Evolutionary conservation across 2,329 filamentous ascomycete species (phyloP).

Genomic region (Fusarium continuum): DNA sequence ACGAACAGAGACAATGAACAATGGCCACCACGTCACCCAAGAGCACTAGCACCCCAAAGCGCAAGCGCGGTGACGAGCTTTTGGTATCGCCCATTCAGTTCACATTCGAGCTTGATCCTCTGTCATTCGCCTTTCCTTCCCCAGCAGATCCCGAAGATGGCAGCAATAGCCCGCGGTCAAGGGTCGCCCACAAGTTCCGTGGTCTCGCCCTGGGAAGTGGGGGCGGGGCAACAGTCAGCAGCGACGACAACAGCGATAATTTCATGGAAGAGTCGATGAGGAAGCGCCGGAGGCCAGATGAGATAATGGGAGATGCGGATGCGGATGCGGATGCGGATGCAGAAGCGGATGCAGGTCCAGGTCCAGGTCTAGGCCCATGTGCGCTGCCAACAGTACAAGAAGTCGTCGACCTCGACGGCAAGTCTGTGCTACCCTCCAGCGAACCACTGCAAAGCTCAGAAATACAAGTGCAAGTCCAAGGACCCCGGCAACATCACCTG

Average conservation of each 20-base stretch:
- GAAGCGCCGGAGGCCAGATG: slow-evolving; percentile 52
- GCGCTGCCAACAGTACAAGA: slow-evolving; percentile 13
- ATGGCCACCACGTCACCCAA: slow-evolving; percentile 40
- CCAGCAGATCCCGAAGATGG: slow-evolving; percentile 54
- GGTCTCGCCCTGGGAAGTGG: slow-evolving; percentile 59
- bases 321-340: too few relatives aligned
- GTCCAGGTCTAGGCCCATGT: too few relatives aligned
- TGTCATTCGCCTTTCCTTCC: slow-evolving; percentile 37
- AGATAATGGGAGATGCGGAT: slow-evolving; percentile 45
- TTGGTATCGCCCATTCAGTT: slow-evolving; percentile 53
- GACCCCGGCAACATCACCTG: slow-evolving; percentile 3
- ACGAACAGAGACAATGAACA: slow-evolving; percentile 21
- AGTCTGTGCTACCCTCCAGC: slow-evolving; percentile 1
- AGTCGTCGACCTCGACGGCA: slow-evolving; percentile 15
- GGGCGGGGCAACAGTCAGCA: slow-evolving; percentile 53
- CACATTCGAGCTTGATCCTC: slow-evolving; percentile 59
- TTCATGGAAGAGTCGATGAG: slow-evolving; percentile 42
- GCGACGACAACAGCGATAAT: slow-evolving; percentile 43
- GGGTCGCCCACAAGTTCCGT: slow-evolving; percentile 62
- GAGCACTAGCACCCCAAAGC: slow-evolving; percentile 55
- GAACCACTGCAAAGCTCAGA: slow-evolving; percentile 1
- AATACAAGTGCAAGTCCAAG: background rate
- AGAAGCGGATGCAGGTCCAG: too few relatives aligned
- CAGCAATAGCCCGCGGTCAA: slow-evolving; percentile 61
- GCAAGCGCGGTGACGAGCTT: slow-evolving; percentile 54